Percentiles rank a stretch among this genome's conserved stretches.
Conservation (phyloP, 75 land plant genomes). For the Picea glauca region DNA sequence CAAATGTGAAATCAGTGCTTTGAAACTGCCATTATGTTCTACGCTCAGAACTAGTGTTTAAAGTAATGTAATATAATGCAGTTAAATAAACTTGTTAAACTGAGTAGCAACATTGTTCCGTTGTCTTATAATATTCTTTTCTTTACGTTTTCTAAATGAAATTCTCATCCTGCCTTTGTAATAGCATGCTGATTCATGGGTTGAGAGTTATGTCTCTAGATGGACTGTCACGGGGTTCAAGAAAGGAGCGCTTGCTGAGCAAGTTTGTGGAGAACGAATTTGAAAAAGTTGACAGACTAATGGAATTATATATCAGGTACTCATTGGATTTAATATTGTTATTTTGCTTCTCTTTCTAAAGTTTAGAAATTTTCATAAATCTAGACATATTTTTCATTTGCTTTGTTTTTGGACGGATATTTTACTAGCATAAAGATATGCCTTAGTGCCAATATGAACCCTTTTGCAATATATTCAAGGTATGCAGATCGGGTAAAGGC, state of each 20-base stretch:
- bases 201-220: conserved; percentile 31
- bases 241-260: conserved; percentile 86
- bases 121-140: not conserved
- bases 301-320: conserved; percentile 97
- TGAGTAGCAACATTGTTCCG: not conserved
- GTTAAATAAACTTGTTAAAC: not conserved
- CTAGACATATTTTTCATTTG: not conserved
- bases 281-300: conserved; percentile 95
- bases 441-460: not conserved
- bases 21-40: not conserved
- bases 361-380: not conserved
- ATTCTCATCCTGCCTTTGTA: not conserved
- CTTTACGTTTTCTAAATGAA: not conserved
- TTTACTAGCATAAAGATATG: not conserved
- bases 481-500: conserved; percentile 85
- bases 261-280: conserved; percentile 94
- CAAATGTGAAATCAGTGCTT: not conserved
- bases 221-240: conserved; percentile 81
- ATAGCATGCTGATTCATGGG: not conserved
- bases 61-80: not conserved
- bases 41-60: not conserved
- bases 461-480: conserved; percentile 30
- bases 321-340: not conserved
- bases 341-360: not conserved
- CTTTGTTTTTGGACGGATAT: not conserved